Evolutionary conservation across 768 basidiomycete genomes (phyloP).

Genomic region (Cubamyces sp.): DNA sequence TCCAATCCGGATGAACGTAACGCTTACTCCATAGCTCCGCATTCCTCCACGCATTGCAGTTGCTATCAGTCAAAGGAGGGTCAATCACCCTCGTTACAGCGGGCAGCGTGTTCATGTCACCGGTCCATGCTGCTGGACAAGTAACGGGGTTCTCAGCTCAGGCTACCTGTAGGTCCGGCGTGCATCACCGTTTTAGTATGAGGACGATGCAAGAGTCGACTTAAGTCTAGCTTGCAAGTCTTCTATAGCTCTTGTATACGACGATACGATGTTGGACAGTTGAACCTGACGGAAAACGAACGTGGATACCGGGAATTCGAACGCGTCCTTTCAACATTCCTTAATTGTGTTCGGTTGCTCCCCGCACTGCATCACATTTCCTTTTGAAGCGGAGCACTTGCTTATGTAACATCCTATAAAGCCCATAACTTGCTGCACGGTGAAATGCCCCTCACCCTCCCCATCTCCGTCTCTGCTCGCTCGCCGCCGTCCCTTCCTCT

Average conservation of each 20-base stretch:
- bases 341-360: slow-evolving; percentile 25
- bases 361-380: slow-evolving; percentile 26
- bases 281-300: not conserved
- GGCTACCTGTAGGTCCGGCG: too few relatives aligned
- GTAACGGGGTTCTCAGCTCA: too few relatives aligned
- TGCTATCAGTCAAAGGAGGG: not conserved
- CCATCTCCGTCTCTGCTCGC: slow-evolving; percentile 12
- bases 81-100: slow-evolving; percentile 11
- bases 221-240: too few relatives aligned
- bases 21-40: slow-evolving; percentile 4
- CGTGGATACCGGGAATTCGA: too few relatives aligned
- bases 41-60: not conserved
- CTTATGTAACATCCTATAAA: slow-evolving; percentile 24
- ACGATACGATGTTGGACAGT: not conserved
- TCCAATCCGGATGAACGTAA: slow-evolving; percentile 12
- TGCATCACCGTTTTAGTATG: too few relatives aligned
- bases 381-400: slow-evolving; percentile 4
- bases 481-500: slow-evolving; percentile 6
- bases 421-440: slow-evolving; percentile 7
- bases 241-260: not conserved
- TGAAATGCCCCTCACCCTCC: slow-evolving; percentile 12
- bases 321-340: slow-evolving; percentile 15
- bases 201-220: too few relatives aligned
- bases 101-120: not conserved
- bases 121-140: not conserved